Conservation (phyloP, 208 protist genomes). For the Trypanosomatidae sp. region DNA sequence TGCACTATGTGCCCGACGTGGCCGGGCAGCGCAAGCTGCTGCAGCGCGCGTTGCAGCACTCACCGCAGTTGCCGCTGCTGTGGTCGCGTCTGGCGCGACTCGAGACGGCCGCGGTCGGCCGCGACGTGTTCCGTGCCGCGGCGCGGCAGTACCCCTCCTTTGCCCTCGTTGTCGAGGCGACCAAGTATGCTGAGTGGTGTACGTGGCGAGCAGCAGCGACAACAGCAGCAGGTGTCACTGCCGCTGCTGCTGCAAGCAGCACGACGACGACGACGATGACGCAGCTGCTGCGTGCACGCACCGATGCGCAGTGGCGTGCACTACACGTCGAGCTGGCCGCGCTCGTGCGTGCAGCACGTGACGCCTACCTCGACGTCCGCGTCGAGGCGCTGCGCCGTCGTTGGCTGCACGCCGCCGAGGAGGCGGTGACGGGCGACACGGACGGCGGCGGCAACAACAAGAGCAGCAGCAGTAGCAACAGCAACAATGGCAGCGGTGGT, state of each 20-base stretch:
- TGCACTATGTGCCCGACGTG: conserved; percentile 19
- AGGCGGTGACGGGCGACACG: background rate
- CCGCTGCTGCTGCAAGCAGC: background rate
- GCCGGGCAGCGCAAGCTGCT: conserved; percentile 49
- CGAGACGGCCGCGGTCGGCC: conserved; percentile 27
- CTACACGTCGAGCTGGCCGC: conserved; percentile 8
- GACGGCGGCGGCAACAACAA: background rate
- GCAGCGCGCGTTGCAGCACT: conserved; percentile 38
- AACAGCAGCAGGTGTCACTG: background rate
- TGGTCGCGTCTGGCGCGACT: conserved; percentile 58
- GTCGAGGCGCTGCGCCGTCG: conserved; percentile 10
- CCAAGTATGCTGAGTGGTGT: conserved; percentile 67
- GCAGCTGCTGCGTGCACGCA: background rate
- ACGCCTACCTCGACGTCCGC: conserved; percentile 15
- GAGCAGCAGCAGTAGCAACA: no score
- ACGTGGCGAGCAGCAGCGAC: conserved; percentile 7
- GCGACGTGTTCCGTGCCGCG: conserved; percentile 52
- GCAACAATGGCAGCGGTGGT: no score
- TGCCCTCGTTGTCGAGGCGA: conserved; percentile 51
- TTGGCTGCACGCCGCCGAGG: conserved; percentile 4
- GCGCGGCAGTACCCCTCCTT: conserved; percentile 41
- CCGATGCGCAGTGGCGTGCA: background rate
- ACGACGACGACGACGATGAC: background rate
- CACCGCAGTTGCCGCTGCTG: conserved; percentile 40
- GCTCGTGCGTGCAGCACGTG: conserved; percentile 13